These are phyloP conservation scores for Cucurbita argyrosperma DNA, from an alignment of 306 rosid species.

Conservation along the genomic window DNA sequence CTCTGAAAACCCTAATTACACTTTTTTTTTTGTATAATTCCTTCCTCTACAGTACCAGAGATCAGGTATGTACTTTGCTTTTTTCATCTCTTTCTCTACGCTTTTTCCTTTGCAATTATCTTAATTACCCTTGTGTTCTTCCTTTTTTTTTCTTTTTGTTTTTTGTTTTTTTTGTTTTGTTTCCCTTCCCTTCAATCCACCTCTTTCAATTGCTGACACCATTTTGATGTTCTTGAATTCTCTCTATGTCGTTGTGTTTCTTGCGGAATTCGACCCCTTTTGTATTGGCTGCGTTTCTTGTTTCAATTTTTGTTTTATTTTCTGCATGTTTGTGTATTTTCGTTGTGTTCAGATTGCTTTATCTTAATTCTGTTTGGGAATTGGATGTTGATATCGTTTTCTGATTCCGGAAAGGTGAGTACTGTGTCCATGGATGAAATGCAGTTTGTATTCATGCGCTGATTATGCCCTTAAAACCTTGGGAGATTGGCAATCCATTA, in stretches of 20 bases:
- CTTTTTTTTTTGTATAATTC: constrained; percentile 23
- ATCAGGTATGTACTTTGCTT: constrained; percentile 42
- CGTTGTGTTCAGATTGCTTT: background rate
- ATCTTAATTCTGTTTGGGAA: constrained; percentile 17
- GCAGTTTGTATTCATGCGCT: background rate
- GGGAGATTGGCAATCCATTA: background rate
- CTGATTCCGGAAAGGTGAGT: constrained; percentile 10
- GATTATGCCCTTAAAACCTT: background rate
- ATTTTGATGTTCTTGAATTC: constrained; percentile 10
- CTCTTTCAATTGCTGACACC: constrained; percentile 12
- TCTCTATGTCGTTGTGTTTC: constrained; percentile 11
- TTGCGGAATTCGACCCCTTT: constrained; percentile 3
- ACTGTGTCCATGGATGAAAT: constrained; percentile 13
- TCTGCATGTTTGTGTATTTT: background rate
- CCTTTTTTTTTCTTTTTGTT: background rate
- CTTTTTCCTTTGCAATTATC: background rate
- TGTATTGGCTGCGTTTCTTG: constrained; percentile 19
- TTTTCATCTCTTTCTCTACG: constrained; percentile 3
- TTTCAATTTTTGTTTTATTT: constrained; percentile 7
- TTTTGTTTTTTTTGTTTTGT: too few species aligned
- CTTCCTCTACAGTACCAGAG: constrained; percentile 11
- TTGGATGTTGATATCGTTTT: constrained; percentile 16
- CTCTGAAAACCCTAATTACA: constrained; percentile 56
- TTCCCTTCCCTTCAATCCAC: constrained; percentile 9
- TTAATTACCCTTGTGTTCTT: background rate